Base-by-base conservation (phyloP, 208 protist species). In the Porcisia hertigi region DNA sequence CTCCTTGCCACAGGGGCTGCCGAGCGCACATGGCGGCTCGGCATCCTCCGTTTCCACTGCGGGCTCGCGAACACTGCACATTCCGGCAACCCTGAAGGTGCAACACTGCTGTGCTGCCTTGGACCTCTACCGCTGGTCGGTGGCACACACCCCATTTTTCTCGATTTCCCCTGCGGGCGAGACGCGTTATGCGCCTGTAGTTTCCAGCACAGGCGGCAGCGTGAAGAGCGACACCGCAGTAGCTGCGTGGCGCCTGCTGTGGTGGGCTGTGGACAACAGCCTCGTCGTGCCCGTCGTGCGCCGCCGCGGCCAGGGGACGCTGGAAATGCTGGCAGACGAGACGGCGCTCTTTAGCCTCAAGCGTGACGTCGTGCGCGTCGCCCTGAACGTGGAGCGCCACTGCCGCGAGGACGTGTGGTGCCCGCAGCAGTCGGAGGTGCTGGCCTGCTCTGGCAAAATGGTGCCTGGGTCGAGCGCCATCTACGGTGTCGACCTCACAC, bases 261-360 rank as follows among this genome's bases (percentile, higher is more conserved):
- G 80, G 80, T 84, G 80, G 80, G 73, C 80, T 2, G 71, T 79
- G 36, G 63, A 77, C 63, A 84, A 84, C 60, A 80, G 23, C 41
- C 60, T 84, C 12, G 54, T 84, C 39, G 57, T 76, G 23, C 74
- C 80, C 9, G 71, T 84, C 34, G 72, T 78, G 67, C 78, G 72
- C 65, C 73, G 47, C 8, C 65, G 73, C 52, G 81, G 73, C 3
- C 70, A 75, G 59, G 23, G 54, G 5, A 81, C 70, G 39, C 75
- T 80, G 18, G 81, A 81, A 59, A 62, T 82, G 5, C 73, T 86
- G 7, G 73, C 78, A 1, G 84, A 85, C 52, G 73, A 77, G 43
- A 88, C 84, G 12, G 70, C 84, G 8, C 77, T 88, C 5, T 88
- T 85, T 62, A 85, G 76, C 72, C 55, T 81, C 43, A 62, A 72